Evolutionary conservation across 495 filamentous ascomycete species (phyloP), one percentile per base, ranked within the genome.

Genomic region (Bacidia gigantensis): DNA sequence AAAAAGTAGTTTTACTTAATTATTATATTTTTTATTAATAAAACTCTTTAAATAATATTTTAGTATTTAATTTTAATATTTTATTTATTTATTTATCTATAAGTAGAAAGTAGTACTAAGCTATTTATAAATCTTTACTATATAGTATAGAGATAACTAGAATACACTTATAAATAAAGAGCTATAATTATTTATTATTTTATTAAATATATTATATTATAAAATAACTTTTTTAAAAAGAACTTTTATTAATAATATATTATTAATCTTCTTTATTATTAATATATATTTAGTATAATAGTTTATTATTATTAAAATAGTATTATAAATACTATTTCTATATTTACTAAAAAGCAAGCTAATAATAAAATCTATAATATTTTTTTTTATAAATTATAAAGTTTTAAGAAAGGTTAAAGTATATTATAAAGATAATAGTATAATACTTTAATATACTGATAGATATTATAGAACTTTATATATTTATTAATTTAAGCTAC

Each of bases 231-330:
- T n/a, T n/a, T n/a, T n/a, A n/a, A n/a, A n/a, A n/a, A n/a, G n/a
- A n/a, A n/a, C n/a, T n/a, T n/a, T n/a, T n/a, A n/a, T n/a, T n/a
- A n/a, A n/a, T 18, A 5, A 44, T 9, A 44, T 9, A 9, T 17
- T 17, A 22, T 44, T 17, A 44, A 44, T 48, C 7, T 48, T 48
- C 26, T 48, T 48, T n/a, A 25, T 48, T 23, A 48, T n/a, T 25
- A 22, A 10, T 5, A 11, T 24, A 23, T 22, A 9, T 24, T 18
- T 25, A n/a, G 7, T 48, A 48, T 48, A 48, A n/a, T n/a, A n/a
- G n/a, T n/a, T n/a, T n/a, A n/a, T n/a, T n/a, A n/a, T n/a, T n/a
- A n/a, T n/a, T n/a, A 39, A 39, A 39, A 39, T 10, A 39, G 11
- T 39, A n/a, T n/a, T n/a, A n/a, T n/a, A n/a, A n/a, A n/a, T 39